A percentile compares a stretch with the other conserved stretches of the same genome.
Conservation (phyloP, 768 basidiomycete genomes). For the Pilatotrama ljubarskyi region DNA sequence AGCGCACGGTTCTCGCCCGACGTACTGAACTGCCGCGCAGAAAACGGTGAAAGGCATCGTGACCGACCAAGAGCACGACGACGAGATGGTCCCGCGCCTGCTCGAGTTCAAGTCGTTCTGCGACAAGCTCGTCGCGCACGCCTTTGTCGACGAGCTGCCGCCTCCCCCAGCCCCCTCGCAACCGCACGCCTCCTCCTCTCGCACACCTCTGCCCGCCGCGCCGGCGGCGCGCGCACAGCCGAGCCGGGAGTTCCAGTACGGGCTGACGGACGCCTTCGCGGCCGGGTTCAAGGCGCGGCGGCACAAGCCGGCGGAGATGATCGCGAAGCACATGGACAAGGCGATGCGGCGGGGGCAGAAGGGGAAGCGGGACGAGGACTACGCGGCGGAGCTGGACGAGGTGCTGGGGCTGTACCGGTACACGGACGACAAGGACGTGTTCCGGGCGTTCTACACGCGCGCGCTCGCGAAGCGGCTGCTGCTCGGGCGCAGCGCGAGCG, state of each 20-base stretch:
- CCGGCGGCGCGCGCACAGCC: slow-evolving; percentile 29
- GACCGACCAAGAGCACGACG: slow-evolving; percentile 60
- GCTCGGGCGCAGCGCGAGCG: slow-evolving; percentile 79
- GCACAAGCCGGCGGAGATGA: slow-evolving; percentile 89
- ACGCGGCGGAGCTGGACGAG: slow-evolving; percentile 60
- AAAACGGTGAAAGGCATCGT: slow-evolving; percentile 63
- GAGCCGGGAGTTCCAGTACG: slow-evolving; percentile 63
- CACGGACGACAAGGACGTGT: slow-evolving; percentile 92
- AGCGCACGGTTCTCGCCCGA: neutral
- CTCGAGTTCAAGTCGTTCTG: slow-evolving; percentile 65
- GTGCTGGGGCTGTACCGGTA: slow-evolving; percentile 78
- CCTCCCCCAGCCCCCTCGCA: neutral
- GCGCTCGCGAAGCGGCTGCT: slow-evolving; percentile 85
- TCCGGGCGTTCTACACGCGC: slow-evolving; percentile 89
- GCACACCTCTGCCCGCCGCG: slow-evolving; percentile 36
- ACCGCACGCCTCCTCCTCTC: slow-evolving; percentile 1
- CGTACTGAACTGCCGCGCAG: slow-evolving; percentile 35
- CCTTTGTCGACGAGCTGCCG: slow-evolving; percentile 51
- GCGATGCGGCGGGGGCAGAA: slow-evolving; percentile 88
- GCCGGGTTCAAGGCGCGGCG: slow-evolving; percentile 72
- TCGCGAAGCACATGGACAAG: slow-evolving; percentile 87
- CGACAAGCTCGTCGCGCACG: slow-evolving; percentile 47
- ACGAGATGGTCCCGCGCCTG: slow-evolving; percentile 74
- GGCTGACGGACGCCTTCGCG: slow-evolving; percentile 69
- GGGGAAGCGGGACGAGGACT: slow-evolving; percentile 58